A percentile compares a stretch with the other conserved stretches of the same genome.
Conservation (phyloP, 306 rosid species). For the Quercus robur region DNA sequence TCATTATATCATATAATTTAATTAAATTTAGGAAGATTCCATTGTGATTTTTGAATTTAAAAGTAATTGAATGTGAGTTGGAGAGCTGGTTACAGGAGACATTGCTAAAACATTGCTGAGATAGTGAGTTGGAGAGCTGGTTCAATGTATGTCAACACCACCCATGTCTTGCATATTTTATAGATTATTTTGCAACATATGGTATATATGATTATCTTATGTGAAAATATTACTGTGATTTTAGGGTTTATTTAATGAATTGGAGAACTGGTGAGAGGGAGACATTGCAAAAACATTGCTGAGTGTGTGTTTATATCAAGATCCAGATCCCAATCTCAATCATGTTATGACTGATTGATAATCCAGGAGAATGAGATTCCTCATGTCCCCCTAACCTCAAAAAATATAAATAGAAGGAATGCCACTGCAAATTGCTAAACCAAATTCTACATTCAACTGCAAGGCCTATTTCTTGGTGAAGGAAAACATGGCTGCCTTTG, state of each 20-base stretch:
- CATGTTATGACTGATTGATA: constrained; percentile 15
- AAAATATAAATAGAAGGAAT: not conserved
- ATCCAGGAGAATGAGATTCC: not conserved
- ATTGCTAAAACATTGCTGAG: constrained; percentile 13
- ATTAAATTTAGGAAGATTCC: too few species aligned
- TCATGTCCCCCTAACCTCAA: not conserved
- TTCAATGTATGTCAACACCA: too few species aligned
- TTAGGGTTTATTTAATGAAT: not conserved
- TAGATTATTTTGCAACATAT: too few species aligned
- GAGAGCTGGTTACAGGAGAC: constrained; percentile 20
- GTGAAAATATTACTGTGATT: too few species aligned
- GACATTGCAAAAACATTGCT: constrained; percentile 23
- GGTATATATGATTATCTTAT: too few species aligned
- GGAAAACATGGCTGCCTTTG: not conserved
- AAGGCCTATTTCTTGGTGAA: not conserved
- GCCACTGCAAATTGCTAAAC: not conserved
- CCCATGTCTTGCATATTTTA: too few species aligned
- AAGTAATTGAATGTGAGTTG: not conserved
- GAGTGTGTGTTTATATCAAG: not conserved
- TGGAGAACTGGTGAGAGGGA: constrained; percentile 16
- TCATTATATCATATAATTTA: too few species aligned
- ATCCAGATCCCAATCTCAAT: constrained; percentile 3
- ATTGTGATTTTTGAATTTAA: too few species aligned
- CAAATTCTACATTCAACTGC: not conserved
- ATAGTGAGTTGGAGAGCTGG: not conserved